Evolutionary conservation across 495 filamentous ascomycete species (phyloP), one percentile per base, ranked within the genome.

Genomic region (Amniculicola lignicola): DNA sequence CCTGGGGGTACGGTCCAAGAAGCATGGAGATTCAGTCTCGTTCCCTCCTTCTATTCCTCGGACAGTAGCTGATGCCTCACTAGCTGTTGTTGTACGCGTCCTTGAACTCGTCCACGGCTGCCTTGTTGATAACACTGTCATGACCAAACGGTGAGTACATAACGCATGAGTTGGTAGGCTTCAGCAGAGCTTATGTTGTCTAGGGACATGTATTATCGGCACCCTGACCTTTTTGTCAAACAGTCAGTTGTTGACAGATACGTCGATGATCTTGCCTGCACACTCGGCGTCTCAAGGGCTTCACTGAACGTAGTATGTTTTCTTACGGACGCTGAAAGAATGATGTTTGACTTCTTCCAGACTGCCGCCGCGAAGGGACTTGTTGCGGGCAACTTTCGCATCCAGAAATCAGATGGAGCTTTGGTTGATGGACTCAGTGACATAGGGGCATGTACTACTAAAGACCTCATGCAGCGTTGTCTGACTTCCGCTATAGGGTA

Each of bases 181-280:
- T 4, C 23, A 25, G 18, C 28, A 11, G 37, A 48, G 23, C 14
- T 9, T 46, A 10, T 14, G 10, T 19, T 54, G 11, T 51, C 14
- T 50, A 95, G 93, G 62, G 90, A 93, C 55, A 88, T 98, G 12
- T 98, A 88, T 70, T 98, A 98, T 67, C 85, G 86, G 50, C 81
- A 95, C 61, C 84, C 87, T 0, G 78, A 81, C 35, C 78, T 93
- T 0, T 98, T 96, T 69, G 77, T 77, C 33, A 86, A 76, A 22
- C 94, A 97, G 63, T 62, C 63, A 14, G 78, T 84, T 4, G 89
- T 97, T 0, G 83, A 97, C 62, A 70, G 72, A 1, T 80, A 91
- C 54, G 77, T 97, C 1, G 90, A 98, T 63, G 88, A 91, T 57
- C 71, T 98, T 38, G 89, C 92, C 0, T 85, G 79, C 54, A 95